These are phyloP conservation scores for Aspergillus puulaauensis DNA, from an alignment of 2,329 filamentous ascomycete species.

Conservation along the genomic window DNA sequence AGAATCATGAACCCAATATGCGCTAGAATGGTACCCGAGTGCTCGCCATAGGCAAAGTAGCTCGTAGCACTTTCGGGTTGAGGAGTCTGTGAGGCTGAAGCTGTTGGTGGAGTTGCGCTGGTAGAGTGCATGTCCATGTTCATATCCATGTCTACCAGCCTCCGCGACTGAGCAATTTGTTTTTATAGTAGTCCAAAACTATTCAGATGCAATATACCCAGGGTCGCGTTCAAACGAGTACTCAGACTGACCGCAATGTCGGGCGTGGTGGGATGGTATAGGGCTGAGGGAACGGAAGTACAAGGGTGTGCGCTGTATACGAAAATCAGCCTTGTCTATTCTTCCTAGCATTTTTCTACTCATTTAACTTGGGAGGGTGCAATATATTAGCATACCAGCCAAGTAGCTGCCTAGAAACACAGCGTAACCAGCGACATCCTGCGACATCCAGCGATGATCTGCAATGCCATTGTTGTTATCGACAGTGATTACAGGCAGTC, in stretches of 20 bases:
- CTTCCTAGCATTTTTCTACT: neutral
- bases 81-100: neutral
- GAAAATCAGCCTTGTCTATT: neutral
- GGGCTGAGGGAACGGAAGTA: neutral
- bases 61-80: conserved; percentile 34
- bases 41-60: conserved; percentile 44
- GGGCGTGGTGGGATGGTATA: neutral
- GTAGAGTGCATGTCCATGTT: conserved; percentile 27
- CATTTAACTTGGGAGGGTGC: neutral
- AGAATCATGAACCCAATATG: conserved; percentile 71
- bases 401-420: neutral
- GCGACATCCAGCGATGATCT: neutral
- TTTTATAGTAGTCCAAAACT: neutral
- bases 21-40: conserved; percentile 56
- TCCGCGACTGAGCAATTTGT: conserved; percentile 12
- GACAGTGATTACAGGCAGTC: neutral
- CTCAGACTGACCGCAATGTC: neutral
- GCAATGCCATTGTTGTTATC: neutral
- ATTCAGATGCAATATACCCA: neutral
- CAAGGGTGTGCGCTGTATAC: neutral
- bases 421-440: neutral
- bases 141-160: conserved; percentile 26
- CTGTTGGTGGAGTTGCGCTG: conserved; percentile 13
- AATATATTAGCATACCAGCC: neutral
- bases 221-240: too few species aligned